Evolutionary conservation across 2,329 filamentous ascomycete genomes (phyloP).

Genomic region (Alternaria brassicae): DNA sequence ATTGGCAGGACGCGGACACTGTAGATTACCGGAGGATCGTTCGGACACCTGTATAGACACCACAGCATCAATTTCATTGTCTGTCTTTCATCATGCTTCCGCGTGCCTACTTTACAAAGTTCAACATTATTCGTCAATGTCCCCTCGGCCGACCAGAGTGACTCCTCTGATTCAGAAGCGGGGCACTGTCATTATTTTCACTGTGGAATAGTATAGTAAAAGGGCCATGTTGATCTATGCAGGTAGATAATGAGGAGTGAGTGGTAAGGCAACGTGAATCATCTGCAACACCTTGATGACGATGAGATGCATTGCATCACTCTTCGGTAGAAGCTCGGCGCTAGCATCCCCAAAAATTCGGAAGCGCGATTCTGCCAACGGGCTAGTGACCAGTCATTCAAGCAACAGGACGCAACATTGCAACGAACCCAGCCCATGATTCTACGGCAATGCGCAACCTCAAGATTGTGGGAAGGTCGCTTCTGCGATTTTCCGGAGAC

Average conservation of each 20-base stretch:
- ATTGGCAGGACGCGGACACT: constrained; percentile 28
- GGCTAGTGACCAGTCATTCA: constrained; percentile 3
- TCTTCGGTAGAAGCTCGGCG: constrained; percentile 37
- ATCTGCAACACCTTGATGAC: constrained; percentile 12
- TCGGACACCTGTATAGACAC: constrained; percentile 43
- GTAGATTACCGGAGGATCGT: constrained; percentile 44
- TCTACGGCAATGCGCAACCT: constrained; percentile 78
- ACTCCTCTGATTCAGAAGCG: not conserved
- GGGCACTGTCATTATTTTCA: not conserved
- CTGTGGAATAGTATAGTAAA: not conserved
- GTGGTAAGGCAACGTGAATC: not conserved
- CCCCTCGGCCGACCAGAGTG: not conserved
- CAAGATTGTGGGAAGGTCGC: constrained; percentile 74
- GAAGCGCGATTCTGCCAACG: constrained; percentile 1
- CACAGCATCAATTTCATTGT: constrained; percentile 48
- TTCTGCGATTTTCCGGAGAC: constrained; percentile 64
- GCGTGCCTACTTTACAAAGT: not conserved
- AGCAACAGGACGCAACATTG: constrained; percentile 10
- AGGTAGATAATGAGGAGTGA: not conserved
- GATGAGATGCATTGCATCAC: constrained; percentile 11
- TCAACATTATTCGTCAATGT: not conserved
- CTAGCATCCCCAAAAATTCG: constrained; percentile 25
- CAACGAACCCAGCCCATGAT: constrained; percentile 14
- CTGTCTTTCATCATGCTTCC: constrained; percentile 23
- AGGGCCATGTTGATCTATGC: not conserved